Evolutionary conservation across 768 basidiomycete genomes (phyloP).

Genomic region (Lactarius pseudohatsudake): DNA sequence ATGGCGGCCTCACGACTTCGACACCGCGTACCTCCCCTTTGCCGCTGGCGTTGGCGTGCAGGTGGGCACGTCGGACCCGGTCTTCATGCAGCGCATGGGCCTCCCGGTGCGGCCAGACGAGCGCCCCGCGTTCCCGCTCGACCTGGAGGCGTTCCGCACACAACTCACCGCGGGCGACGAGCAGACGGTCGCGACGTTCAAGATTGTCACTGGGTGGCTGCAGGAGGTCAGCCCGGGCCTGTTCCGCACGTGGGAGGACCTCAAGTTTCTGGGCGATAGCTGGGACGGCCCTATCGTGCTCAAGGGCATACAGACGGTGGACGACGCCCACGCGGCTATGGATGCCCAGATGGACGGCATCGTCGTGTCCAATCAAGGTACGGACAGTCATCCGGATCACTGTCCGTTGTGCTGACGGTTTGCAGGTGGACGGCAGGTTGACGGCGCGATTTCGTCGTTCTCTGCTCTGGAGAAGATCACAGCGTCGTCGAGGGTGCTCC

Average conservation of each 20-base stretch:
- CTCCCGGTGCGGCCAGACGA: constrained; percentile 46
- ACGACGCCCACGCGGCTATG: constrained; percentile 70
- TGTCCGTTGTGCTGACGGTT: not conserved
- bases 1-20: constrained; percentile 76
- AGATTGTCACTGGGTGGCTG: constrained; percentile 64
- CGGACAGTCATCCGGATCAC: constrained; percentile 15
- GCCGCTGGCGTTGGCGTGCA: constrained; percentile 62
- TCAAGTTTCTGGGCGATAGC: constrained; percentile 63
- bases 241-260: constrained; percentile 69
- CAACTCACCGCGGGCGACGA: constrained; percentile 33
- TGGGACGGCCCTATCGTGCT: constrained; percentile 84
- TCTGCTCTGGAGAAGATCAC: constrained; percentile 69
- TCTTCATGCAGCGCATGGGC: constrained; percentile 63
- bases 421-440: constrained; percentile 65
- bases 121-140: constrained; percentile 58
- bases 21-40: constrained; percentile 64
- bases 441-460: constrained; percentile 75
- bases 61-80: constrained; percentile 71
- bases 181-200: constrained; percentile 39
- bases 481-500: constrained; percentile 55
- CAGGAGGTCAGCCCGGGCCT: constrained; percentile 60
- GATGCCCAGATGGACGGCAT: constrained; percentile 68
- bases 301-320: constrained; percentile 71
- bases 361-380: constrained; percentile 79
- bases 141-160: constrained; percentile 45